These are phyloP conservation scores for Nitzschia putrida DNA, from an alignment of 108 stramenopile genomes.

Conservation along the genomic window DNA sequence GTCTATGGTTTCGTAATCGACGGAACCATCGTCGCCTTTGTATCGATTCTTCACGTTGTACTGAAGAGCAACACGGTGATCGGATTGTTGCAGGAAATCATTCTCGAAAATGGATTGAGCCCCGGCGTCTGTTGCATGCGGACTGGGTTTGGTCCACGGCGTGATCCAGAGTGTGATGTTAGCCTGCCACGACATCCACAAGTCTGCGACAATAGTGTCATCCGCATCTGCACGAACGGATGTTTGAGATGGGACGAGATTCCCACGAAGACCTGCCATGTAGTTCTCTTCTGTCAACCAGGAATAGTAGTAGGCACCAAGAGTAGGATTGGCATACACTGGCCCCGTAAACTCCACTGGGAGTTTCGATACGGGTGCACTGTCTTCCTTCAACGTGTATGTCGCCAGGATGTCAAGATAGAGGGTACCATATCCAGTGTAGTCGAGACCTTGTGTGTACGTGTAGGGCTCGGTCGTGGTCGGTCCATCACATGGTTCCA, in stretches of 20 bases:
- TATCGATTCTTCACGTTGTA: constrained; percentile 28
- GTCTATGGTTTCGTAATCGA: constrained; percentile 1
- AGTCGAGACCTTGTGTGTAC: constrained; percentile 28
- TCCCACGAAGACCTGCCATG: neutral
- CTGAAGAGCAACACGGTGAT: constrained; percentile 20
- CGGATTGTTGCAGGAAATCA: constrained; percentile 3
- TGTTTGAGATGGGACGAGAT: constrained; percentile 5
- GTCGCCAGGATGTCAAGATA: constrained; percentile 38
- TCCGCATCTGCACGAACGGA: neutral
- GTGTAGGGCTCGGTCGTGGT: constrained; percentile 5
- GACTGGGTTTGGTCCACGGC: constrained; percentile 18
- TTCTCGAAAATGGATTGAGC: neutral
- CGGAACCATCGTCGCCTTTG: neutral
- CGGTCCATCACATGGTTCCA: constrained; percentile 33
- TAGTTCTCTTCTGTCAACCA: constrained; percentile 8
- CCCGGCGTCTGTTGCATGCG: neutral
- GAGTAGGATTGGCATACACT: neutral
- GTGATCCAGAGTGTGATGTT: constrained; percentile 42
- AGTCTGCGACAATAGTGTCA: neutral
- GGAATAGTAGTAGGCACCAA: constrained; percentile 10
- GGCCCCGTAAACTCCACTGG: constrained; percentile 9
- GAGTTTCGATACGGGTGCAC: constrained; percentile 3
- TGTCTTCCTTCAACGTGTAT: neutral
- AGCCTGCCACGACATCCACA: constrained; percentile 11
- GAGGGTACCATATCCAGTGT: constrained; percentile 34